phyloP scores from a whole-genome alignment of 768 basidiomycete genomes.

The Boletus edulis region DNA sequence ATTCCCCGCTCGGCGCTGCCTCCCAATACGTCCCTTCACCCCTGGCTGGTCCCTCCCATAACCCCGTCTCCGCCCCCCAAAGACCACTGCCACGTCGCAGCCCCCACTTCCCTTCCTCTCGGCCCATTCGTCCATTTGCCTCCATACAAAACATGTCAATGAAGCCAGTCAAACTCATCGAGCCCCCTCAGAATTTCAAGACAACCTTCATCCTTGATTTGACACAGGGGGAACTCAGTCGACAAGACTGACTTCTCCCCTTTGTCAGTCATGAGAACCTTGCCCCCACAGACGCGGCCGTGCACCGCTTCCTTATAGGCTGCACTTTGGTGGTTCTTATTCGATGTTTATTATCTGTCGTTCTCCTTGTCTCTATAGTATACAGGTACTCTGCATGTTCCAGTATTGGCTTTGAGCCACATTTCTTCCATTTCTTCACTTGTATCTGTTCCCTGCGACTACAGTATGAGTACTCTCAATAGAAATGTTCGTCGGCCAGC shows the following conservation, averaged over 20 bases:
- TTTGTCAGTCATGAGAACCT: neutral
- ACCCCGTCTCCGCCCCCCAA: constrained; percentile 30
- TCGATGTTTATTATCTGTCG: constrained; percentile 20
- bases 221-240: constrained; percentile 79
- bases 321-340: constrained; percentile 15
- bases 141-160: constrained; percentile 44
- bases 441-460: constrained; percentile 1
- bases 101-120: constrained; percentile 65
- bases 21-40: constrained; percentile 59
- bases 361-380: constrained; percentile 17
- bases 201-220: constrained; percentile 73
- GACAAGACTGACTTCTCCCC: constrained; percentile 47
- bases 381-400: constrained; percentile 10
- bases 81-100: constrained; percentile 40
- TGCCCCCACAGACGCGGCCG: neutral
- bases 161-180: constrained; percentile 70
- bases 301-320: neutral
- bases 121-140: constrained; percentile 76
- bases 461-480: neutral
- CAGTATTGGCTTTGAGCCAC: constrained; percentile 9
- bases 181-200: constrained; percentile 72
- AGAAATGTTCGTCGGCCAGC: neutral
- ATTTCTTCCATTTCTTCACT: neutral
- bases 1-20: constrained; percentile 22
- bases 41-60: constrained; percentile 45